phyloP scores from a whole-genome alignment of 225 moss, liverwort and hornwort genomes.

The Physcomitrium patens region DNA sequence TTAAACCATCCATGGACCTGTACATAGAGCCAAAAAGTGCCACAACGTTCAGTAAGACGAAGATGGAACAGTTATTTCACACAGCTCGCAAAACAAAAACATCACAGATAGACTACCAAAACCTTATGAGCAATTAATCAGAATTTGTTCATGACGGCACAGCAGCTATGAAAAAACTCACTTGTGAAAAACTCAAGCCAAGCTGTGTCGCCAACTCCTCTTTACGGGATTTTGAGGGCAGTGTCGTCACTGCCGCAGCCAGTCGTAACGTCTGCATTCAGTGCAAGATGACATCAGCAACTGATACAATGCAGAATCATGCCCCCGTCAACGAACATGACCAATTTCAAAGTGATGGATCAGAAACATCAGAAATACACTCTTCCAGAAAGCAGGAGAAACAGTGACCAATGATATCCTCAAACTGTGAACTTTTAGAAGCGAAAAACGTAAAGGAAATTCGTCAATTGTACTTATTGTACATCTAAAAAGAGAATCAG shows the following conservation, averaged over 20 bases:
- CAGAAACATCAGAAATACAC: neutral
- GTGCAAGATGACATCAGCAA: slow-evolving; percentile 18
- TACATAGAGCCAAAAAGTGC: slow-evolving; percentile 9
- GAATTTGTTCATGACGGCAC: neutral
- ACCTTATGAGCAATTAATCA: neutral
- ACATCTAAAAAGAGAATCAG: too few species aligned
- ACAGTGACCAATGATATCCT: too few species aligned
- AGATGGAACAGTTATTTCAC: neutral
- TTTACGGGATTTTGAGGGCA: slow-evolving; percentile 60
- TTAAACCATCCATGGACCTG: slow-evolving; percentile 73
- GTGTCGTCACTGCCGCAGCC: slow-evolving; percentile 43
- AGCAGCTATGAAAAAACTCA: slow-evolving; percentile 22
- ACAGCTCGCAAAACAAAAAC: neutral
- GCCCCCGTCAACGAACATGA: neutral
- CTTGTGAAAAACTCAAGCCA: slow-evolving; percentile 59
- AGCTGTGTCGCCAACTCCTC: slow-evolving; percentile 60
- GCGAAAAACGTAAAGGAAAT: too few species aligned
- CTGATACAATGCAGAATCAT: slow-evolving; percentile 3
- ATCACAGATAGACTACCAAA: neutral
- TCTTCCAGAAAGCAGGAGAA: too few species aligned
- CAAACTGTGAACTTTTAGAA: too few species aligned
- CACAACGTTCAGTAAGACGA: neutral
- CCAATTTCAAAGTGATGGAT: neutral
- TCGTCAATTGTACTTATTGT: too few species aligned
- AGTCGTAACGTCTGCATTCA: slow-evolving; percentile 49